Percentiles rank a stretch among this genome's conserved stretches.
Conservation (phyloP, 495 filamentous ascomycete species). For the Neurospora tetrasperma region DNA sequence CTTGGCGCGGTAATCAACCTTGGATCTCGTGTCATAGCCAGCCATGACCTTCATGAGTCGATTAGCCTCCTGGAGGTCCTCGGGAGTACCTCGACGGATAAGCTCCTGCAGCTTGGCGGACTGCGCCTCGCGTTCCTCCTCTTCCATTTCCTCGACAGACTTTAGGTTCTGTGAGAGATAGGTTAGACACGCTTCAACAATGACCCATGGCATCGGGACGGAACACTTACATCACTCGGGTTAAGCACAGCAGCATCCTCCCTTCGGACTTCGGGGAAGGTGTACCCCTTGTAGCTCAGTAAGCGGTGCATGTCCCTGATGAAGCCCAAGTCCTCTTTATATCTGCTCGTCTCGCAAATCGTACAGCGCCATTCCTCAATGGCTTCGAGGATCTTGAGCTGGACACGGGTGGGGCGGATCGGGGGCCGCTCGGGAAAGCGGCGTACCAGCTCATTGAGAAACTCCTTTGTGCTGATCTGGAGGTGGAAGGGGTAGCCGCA, state of each 20-base stretch:
- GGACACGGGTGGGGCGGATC: conserved; percentile 72
- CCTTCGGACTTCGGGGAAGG: conserved; percentile 79
- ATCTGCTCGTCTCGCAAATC: conserved; percentile 93
- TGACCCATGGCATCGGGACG: neutral
- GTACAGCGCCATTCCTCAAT: conserved; percentile 98
- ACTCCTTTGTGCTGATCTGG: conserved; percentile 97
- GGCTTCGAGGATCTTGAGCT: conserved; percentile 85
- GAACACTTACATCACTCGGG: conserved; percentile 76
- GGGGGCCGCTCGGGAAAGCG: conserved; percentile 92
- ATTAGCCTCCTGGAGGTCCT: conserved; percentile 93
- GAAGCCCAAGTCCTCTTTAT: conserved; percentile 93
- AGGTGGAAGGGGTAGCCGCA: conserved; percentile 99
- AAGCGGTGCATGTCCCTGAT: conserved; percentile 97
- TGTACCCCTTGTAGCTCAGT: conserved; percentile 91
- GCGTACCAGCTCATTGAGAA: conserved; percentile 94
- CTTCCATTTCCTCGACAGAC: conserved; percentile 98
- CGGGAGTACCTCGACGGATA: conserved; percentile 81
- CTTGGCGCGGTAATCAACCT: conserved; percentile 96
- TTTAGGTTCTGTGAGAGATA: conserved; percentile 60
- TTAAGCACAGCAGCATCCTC: conserved; percentile 97
- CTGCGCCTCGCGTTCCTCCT: conserved; percentile 87
- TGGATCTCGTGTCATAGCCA: conserved; percentile 85
- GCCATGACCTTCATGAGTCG: conserved; percentile 98
- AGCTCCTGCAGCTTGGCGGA: conserved; percentile 95
- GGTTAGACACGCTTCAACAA: neutral